Evolutionary conservation across 2,329 filamentous ascomycete genomes (phyloP).

Genomic region (Zymoseptoria ardabiliae): DNA sequence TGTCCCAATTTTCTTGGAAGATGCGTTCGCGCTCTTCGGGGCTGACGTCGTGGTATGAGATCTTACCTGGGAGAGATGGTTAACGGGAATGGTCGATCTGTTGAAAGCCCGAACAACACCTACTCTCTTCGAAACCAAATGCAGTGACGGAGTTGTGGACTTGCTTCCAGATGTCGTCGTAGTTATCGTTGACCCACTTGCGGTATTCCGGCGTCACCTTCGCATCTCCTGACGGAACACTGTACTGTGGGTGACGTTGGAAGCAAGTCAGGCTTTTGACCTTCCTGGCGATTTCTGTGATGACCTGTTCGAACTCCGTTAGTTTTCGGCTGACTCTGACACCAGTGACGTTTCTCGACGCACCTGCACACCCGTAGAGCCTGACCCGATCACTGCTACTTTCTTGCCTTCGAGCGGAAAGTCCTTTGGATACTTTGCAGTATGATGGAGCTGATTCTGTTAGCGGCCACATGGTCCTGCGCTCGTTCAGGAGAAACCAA

Average conservation of each 20-base stretch:
- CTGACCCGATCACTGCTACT: slow-evolving; percentile 37
- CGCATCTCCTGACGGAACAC: slow-evolving; percentile 29
- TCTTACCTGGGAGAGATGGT: not conserved
- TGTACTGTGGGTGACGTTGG: slow-evolving; percentile 34
- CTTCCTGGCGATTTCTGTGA: slow-evolving; percentile 22
- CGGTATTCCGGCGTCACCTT: slow-evolving; percentile 25
- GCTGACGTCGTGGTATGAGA: slow-evolving; percentile 17
- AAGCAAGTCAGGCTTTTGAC: slow-evolving; percentile 28
- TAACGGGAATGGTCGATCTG: not conserved
- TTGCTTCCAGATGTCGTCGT: slow-evolving; percentile 28
- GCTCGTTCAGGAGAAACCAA: not conserved
- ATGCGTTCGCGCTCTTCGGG: slow-evolving; percentile 37
- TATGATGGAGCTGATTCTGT: slow-evolving; percentile 33
- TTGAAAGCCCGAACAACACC: not conserved
- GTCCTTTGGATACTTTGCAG: slow-evolving; percentile 32
- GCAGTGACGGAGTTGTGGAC: slow-evolving; percentile 26
- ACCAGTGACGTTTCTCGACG: slow-evolving; percentile 21
- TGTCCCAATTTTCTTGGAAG: slow-evolving; percentile 43
- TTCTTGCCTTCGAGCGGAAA: slow-evolving; percentile 28
- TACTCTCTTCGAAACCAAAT: slow-evolving; percentile 29
- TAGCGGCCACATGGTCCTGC: slow-evolving; percentile 8
- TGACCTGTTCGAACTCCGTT: slow-evolving; percentile 23
- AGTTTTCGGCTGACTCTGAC: slow-evolving; percentile 13
- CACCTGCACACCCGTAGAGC: slow-evolving; percentile 37
- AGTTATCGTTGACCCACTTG: slow-evolving; percentile 28